Evolutionary conservation across 2,329 filamentous ascomycete genomes (phyloP), one percentile per base, ranked within the genome.

Genomic region (Myriosclerotinia curreyana): DNA sequence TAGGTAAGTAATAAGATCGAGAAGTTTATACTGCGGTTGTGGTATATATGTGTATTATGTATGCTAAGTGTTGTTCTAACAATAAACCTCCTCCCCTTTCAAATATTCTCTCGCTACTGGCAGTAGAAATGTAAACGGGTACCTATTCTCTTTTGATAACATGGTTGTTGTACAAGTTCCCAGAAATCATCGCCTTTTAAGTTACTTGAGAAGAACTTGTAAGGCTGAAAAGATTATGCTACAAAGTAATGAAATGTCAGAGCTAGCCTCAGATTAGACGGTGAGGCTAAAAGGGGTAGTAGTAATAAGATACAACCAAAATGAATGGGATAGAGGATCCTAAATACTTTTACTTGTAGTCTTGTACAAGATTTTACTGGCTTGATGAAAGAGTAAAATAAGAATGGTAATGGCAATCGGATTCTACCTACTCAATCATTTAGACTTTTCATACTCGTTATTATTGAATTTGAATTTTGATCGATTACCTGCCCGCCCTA

Each of bases 151-250:
- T 22, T 14, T 46, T 38, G 1, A 48, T 34, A 34, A 17, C 31
- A 7, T 34, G 40, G 38, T 20, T 36, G 49, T 54, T 22, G 49
- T n/a, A 55, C 50, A 44, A 14, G n/a, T n/a, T 48, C 25, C 40
- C 20, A 25, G 34, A 48, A 44, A 46, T 34, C n/a, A 55, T 44
- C 25, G 11, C 25, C 20, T 34, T 22, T 53, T 44, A 38, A 38
- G 50, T 62, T 62, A 62, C 59, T 36, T 62, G 17, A 62, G 48
- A 31, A 48, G 28, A 56, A 49, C n/a, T 56, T 56, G 51, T 62
- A 62, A 62, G 60, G 60, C 60, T 62, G 60, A 62, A 54, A 54
- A 20, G n/a, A n/a, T n/a, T n/a, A n/a, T n/a, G n/a, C n/a, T n/a
- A n/a, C n/a, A n/a, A n/a, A n/a, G n/a, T n/a, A n/a, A n/a, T n/a